Percentiles rank a stretch among this genome's conserved stretches.
Evolutionary conservation across 2,329 filamentous ascomycete genomes (phyloP).

Genomic region (Ceratocystis cacaofunesta): DNA sequence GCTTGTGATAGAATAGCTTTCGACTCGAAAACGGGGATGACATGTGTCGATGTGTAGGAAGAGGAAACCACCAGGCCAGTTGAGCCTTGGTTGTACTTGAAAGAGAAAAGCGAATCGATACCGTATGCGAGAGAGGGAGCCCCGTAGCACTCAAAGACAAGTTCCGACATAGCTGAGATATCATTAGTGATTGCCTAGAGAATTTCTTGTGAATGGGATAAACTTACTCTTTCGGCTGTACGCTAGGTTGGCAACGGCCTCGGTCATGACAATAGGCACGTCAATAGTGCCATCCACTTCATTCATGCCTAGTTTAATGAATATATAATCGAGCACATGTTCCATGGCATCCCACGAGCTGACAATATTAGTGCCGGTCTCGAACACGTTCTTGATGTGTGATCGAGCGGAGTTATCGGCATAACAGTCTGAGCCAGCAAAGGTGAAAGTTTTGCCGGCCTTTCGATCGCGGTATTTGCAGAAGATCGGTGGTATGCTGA

Average conservation of each 20-base stretch:
- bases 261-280: slow-evolving; percentile 84
- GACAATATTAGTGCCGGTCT: slow-evolving; percentile 76
- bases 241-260: slow-evolving; percentile 77
- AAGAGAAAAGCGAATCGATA: slow-evolving; percentile 93
- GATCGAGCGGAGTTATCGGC: slow-evolving; percentile 84
- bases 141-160: slow-evolving; percentile 89
- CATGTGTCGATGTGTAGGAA: slow-evolving; percentile 82
- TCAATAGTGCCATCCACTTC: slow-evolving; percentile 59
- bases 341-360: slow-evolving; percentile 99
- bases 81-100: slow-evolving; percentile 74
- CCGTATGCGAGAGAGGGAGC: slow-evolving; percentile 84
- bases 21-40: slow-evolving; percentile 81
- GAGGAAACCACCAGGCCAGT: slow-evolving; percentile 84
- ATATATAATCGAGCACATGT: slow-evolving; percentile 83
- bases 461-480: slow-evolving; percentile 93
- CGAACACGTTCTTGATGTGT: slow-evolving; percentile 82
- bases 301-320: slow-evolving; percentile 83
- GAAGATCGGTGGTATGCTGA: slow-evolving; percentile 77
- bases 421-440: slow-evolving; percentile 85
- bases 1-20: slow-evolving; percentile 76
- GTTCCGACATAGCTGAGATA: slow-evolving; percentile 75
- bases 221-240: slow-evolving; percentile 75
- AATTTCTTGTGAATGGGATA: background rate
- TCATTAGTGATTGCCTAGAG: background rate
- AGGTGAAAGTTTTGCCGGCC: slow-evolving; percentile 77